Conservation (phyloP, 768 basidiomycete species). For the Neoboletus magnificus region DNA sequence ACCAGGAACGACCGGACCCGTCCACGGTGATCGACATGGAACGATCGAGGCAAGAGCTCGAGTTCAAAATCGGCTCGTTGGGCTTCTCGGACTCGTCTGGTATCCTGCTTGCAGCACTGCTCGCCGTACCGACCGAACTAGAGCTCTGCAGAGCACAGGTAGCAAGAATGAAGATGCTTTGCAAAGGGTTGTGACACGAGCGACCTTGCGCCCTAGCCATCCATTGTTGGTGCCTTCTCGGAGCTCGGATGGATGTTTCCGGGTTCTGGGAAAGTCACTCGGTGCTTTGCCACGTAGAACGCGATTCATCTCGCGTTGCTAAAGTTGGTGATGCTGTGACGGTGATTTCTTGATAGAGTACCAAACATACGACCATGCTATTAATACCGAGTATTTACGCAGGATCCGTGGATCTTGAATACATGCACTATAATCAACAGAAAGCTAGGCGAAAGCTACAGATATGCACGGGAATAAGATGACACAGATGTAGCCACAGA, state of each 20-base stretch:
- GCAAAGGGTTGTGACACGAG: slow-evolving; percentile 50
- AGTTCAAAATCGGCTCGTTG: slow-evolving; percentile 88
- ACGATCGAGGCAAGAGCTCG: slow-evolving; percentile 68
- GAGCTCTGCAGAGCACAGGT: slow-evolving; percentile 74
- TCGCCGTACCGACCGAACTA: slow-evolving; percentile 54
- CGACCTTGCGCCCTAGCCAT: too few species aligned
- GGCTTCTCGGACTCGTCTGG: slow-evolving; percentile 83
- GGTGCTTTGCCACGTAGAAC: neutral
- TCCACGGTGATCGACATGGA: slow-evolving; percentile 49
- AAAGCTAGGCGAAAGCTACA: neutral
- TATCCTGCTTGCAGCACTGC: slow-evolving; percentile 43
- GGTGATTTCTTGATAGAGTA: neutral
- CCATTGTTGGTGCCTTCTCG: too few species aligned
- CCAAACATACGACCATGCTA: neutral
- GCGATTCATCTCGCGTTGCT: neutral
- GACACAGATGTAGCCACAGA: neutral
- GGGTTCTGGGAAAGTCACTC: neutral
- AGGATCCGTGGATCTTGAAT: neutral
- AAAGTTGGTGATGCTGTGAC: neutral
- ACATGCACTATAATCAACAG: neutral
- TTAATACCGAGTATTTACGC: neutral
- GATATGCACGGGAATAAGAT: neutral
- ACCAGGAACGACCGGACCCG: slow-evolving; percentile 61
- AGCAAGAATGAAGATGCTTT: slow-evolving; percentile 64
- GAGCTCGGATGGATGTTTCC: neutral